Conservation (phyloP, 1,139 yeast species). For the Hyphopichia wangnamkhiaoensis region DNA sequence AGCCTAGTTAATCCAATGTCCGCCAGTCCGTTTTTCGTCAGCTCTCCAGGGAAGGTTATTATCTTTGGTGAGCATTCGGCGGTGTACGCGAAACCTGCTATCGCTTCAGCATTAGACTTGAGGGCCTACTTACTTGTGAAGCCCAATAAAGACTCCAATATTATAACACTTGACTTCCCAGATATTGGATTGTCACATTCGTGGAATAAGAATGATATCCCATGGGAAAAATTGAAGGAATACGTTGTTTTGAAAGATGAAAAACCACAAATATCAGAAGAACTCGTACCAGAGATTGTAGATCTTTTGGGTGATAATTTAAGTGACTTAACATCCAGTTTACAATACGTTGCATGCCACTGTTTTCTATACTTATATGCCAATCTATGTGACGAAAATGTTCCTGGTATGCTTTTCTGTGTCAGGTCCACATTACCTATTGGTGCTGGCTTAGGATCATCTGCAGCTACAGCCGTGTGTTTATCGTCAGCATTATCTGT, state of each 20-base stretch:
- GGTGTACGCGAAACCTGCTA: conserved; percentile 88
- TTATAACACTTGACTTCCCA: conserved; percentile 72
- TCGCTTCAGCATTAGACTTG: conserved; percentile 83
- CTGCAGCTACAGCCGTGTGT: conserved; percentile 89
- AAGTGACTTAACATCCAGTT: conserved; percentile 46
- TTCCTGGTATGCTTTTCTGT: conserved; percentile 58
- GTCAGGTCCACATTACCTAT: conserved; percentile 87
- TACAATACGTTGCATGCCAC: conserved; percentile 80
- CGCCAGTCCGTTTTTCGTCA: conserved; percentile 62
- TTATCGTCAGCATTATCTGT: conserved; percentile 72
- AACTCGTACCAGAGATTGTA: conserved; percentile 62
- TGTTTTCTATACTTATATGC: conserved; percentile 80
- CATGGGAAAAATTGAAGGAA: conserved; percentile 51
- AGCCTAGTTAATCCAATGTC: background rate
- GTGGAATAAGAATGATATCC: conserved; percentile 64
- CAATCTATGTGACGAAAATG: conserved; percentile 50
- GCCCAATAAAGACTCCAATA: conserved; percentile 35
- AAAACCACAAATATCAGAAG: conserved; percentile 49
- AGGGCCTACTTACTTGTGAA: conserved; percentile 76
- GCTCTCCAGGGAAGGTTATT: conserved; percentile 97
- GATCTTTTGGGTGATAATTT: conserved; percentile 48
- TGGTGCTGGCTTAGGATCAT: conserved; percentile 96
- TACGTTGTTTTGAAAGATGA: conserved; percentile 21
- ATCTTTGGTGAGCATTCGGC: conserved; percentile 97
- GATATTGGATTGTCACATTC: conserved; percentile 67